Evolutionary conservation across 2,329 filamentous ascomycete species (phyloP).

Genomic region (Curvularia lunata): DNA sequence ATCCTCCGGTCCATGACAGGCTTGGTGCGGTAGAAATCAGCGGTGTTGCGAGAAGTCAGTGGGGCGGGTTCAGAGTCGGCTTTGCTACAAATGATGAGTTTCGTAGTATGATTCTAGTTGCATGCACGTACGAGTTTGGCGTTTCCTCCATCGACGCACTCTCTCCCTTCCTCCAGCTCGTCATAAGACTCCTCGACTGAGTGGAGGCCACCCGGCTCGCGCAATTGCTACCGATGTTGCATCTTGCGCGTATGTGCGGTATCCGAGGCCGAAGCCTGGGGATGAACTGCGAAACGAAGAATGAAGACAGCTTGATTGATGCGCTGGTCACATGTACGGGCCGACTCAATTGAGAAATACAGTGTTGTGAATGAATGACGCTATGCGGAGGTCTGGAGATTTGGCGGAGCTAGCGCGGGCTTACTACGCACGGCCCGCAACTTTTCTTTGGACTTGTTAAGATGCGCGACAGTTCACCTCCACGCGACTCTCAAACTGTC

Average conservation of each 20-base stretch:
- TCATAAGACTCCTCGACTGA: constrained; percentile 28
- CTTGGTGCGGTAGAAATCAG: constrained; percentile 44
- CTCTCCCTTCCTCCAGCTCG: constrained; percentile 33
- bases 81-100: constrained; percentile 25
- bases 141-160: constrained; percentile 24
- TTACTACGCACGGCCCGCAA: constrained; percentile 38
- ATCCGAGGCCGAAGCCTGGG: constrained; percentile 56
- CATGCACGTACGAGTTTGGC: constrained; percentile 17
- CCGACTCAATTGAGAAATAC: neutral
- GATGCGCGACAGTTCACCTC: constrained; percentile 3
- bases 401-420: constrained; percentile 22
- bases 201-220: constrained; percentile 53
- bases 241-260: constrained; percentile 49
- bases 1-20: constrained; percentile 40
- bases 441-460: constrained; percentile 25
- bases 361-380: constrained; percentile 14
- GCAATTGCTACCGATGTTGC: constrained; percentile 51
- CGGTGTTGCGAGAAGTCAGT: constrained; percentile 16
- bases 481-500: neutral
- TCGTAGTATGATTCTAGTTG: neutral
- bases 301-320: constrained; percentile 54
- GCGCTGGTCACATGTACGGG: constrained; percentile 21
- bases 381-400: constrained; percentile 6
- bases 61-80: constrained; percentile 13
- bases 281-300: constrained; percentile 45